Evolutionary conservation across 345 rosid genomes (phyloP), one percentile per base, ranked within the genome.

Genomic region (Boechera divaricarpa): DNA sequence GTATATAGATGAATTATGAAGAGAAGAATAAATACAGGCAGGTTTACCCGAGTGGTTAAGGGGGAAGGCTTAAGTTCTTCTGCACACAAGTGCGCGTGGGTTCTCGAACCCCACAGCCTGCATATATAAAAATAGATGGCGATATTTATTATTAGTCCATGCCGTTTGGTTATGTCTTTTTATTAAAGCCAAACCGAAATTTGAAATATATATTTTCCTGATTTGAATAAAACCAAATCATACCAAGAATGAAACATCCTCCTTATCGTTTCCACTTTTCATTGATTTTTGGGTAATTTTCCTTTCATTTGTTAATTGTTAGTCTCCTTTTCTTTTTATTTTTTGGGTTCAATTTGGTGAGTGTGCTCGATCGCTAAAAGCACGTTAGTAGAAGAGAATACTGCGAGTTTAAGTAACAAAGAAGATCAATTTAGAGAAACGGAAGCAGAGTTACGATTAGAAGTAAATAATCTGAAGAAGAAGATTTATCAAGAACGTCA

Each of bases 51-150:
- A 79, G 82, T 73, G 79, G 82, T 79, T 79, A 79, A 79, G 82
- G 89, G 95, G 94, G 90, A 81, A 87, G 93, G 87, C 93, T 87
- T 89, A 90, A 91, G 93, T 87, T 94, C 94, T 91, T 87, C 94
- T 89, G 93, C 89, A 86, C 91, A 80, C 55, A 85, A 85, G 94
- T 86, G 89, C 97, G 93, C 96, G 93, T 86, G 92, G 93, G 96
- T 91, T 90, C 94, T 90, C 94, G 91, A 90, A 94, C 93, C 91
- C 90, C 93, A 86, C 90, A 85, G 98, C 93, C 96, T 85, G 89
- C 91, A 90, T 0, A 0, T 6, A 0, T 12, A 5, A 1, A 1
- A 4, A 4, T 52, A 13, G 5, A 13, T 5, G 7, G 3, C 3
- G 51, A 15, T 36, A 0, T 35, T 35, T 35, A 7, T 33, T 33